Conservation (phyloP, 805 yeast species). For the Yamadazyma kitorensis region DNA sequence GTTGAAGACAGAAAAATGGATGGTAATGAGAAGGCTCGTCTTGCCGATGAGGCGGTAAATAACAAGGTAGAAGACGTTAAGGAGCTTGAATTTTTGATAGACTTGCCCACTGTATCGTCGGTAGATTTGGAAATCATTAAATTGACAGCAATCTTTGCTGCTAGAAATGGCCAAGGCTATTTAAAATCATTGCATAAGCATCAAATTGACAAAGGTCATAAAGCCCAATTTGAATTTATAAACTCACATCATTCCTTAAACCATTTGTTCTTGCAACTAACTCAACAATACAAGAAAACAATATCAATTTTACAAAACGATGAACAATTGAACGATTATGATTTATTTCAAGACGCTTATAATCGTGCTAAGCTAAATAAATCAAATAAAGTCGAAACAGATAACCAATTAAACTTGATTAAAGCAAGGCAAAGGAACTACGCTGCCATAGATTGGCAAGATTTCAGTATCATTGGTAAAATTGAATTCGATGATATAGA, state of each 20-base stretch:
- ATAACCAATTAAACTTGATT: slow-evolving; percentile 26
- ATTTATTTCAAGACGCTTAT: slow-evolving; percentile 46
- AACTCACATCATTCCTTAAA: slow-evolving; percentile 59
- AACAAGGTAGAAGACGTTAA: slow-evolving; percentile 17
- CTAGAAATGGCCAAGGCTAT: slow-evolving; percentile 53
- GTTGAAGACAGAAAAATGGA: too few species aligned
- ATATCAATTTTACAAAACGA: slow-evolving; percentile 15
- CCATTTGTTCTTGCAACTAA: slow-evolving; percentile 44
- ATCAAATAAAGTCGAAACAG: slow-evolving; percentile 27
- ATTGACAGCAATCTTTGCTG: slow-evolving; percentile 66
- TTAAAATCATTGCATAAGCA: slow-evolving; percentile 33
- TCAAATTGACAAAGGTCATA: slow-evolving; percentile 31
- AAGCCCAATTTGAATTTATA: slow-evolving; percentile 68
- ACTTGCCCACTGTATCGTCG: slow-evolving; percentile 45
- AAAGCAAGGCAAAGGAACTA: slow-evolving; percentile 48
- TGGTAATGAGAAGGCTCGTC: not conserved
- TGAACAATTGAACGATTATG: slow-evolving; percentile 16
- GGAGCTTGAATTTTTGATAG: slow-evolving; percentile 24
- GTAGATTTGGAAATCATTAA: slow-evolving; percentile 69
- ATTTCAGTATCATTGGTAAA: slow-evolving; percentile 68
- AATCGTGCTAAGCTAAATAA: slow-evolving; percentile 55
- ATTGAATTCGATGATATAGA: slow-evolving; percentile 64
- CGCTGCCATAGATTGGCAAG: slow-evolving; percentile 86
- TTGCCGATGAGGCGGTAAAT: slow-evolving; percentile 7
- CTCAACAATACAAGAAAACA: slow-evolving; percentile 51